Conservation (phyloP, 75 land plant genomes). For the Picea sitchensis region DNA sequence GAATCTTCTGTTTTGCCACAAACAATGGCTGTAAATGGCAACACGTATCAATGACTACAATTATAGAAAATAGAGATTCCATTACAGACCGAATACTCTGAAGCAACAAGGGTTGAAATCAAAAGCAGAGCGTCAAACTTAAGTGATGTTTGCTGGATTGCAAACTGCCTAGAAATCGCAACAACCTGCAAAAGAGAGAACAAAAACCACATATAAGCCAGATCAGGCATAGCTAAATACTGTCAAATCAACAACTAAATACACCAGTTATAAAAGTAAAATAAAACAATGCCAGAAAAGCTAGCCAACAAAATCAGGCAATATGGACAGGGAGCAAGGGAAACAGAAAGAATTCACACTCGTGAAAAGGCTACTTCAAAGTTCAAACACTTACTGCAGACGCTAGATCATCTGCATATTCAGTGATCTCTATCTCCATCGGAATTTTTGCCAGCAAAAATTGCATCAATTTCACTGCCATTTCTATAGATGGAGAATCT, state of each 20-base stretch:
- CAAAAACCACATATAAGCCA: constrained; percentile 5
- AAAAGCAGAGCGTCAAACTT: constrained; percentile 84
- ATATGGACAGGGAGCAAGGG: neutral
- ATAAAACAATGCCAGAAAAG: neutral
- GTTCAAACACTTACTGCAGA: constrained; percentile 31
- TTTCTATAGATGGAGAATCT: constrained; percentile 47
- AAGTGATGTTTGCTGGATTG: constrained; percentile 47
- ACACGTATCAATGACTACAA: too few relatives aligned
- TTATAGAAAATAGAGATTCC: too few relatives aligned
- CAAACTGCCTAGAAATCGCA: constrained; percentile 61
- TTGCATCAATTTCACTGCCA: constrained; percentile 47
- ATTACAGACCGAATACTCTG: constrained; percentile 37
- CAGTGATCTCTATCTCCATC: constrained; percentile 17
- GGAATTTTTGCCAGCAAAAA: constrained; percentile 40
- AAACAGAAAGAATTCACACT: neutral
- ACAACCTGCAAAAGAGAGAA: constrained; percentile 36
- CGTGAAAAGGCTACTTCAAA: neutral
- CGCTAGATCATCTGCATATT: constrained; percentile 41
- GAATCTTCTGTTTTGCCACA: too few relatives aligned
- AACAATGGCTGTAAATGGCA: too few relatives aligned
- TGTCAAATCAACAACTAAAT: neutral
- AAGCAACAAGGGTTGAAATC: constrained; percentile 55
- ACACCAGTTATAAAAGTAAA: neutral
- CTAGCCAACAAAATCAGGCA: neutral
- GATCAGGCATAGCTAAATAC: neutral